Evolutionary conservation across 768 basidiomycete species (phyloP).

Genomic region (Crepidotus variabilis): DNA sequence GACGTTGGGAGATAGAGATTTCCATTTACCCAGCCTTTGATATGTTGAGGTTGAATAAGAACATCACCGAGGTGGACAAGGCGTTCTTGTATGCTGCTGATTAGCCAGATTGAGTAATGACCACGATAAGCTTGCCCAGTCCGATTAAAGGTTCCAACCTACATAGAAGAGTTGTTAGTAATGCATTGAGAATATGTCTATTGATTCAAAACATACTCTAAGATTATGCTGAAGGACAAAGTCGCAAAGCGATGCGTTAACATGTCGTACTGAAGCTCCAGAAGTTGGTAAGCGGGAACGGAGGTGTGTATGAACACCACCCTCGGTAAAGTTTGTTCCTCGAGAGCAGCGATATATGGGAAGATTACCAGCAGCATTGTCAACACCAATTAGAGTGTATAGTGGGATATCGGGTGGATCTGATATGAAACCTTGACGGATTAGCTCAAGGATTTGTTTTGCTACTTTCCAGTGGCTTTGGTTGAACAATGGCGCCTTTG

Average conservation of each 20-base stretch:
- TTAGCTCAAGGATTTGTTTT: slow-evolving; percentile 23
- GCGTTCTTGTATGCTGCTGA: slow-evolving; percentile 6
- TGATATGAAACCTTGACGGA: slow-evolving; percentile 22
- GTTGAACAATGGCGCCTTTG: slow-evolving; percentile 28
- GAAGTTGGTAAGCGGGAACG: slow-evolving; percentile 15
- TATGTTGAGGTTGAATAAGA: not conserved
- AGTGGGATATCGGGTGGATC: slow-evolving; percentile 28
- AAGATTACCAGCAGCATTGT: slow-evolving; percentile 17
- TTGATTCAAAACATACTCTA: slow-evolving; percentile 15
- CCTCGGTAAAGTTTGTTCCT: slow-evolving; percentile 30
- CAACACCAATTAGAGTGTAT: slow-evolving; percentile 17
- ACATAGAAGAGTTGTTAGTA: not conserved
- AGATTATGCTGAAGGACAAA: slow-evolving; percentile 24
- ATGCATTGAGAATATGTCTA: not conserved
- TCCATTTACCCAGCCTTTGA: slow-evolving; percentile 12
- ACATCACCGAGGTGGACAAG: slow-evolving; percentile 1
- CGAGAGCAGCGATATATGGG: slow-evolving; percentile 22
- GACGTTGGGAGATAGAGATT: slow-evolving; percentile 11
- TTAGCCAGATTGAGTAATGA: slow-evolving; percentile 17
- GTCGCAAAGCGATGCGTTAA: slow-evolving; percentile 15
- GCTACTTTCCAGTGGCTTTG: slow-evolving; percentile 23
- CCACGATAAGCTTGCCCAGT: slow-evolving; percentile 16
- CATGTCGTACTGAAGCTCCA: slow-evolving; percentile 18
- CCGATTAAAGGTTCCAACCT: slow-evolving; percentile 19
- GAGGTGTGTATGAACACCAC: slow-evolving; percentile 29